Conservation (phyloP, 805 yeast species). For the Sugiyamaella marilandica region DNA sequence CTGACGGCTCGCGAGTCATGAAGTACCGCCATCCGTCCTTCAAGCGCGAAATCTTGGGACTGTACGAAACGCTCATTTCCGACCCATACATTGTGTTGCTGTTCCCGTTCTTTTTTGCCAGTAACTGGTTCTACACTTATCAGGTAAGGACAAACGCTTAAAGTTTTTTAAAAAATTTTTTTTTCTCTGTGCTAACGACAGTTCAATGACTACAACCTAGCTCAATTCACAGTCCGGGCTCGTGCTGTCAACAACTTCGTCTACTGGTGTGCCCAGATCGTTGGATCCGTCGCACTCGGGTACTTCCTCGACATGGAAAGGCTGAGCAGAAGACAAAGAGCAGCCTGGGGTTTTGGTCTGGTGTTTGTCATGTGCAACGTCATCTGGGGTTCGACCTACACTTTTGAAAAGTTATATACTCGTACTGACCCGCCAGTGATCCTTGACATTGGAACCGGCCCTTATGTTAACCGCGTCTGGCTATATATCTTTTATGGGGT, state of each 20-base stretch:
- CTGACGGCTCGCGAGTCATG: conserved; percentile 44
- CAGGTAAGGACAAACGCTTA: conserved; percentile 37
- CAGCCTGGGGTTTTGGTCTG: conserved; percentile 41
- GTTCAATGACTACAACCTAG: conserved; percentile 36
- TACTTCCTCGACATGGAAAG: conserved; percentile 40
- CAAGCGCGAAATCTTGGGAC: conserved; percentile 33
- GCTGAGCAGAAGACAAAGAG: conserved; percentile 41
- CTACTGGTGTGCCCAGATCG: conserved; percentile 53
- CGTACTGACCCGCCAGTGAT: conserved; percentile 34
- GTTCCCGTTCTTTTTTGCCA: conserved; percentile 53
- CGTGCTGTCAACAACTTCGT: conserved; percentile 48
- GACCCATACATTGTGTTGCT: conserved; percentile 41
- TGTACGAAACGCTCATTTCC: conserved; percentile 35
- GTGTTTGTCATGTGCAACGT: conserved; percentile 38
- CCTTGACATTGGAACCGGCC: conserved; percentile 38
- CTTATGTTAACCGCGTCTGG: conserved; percentile 46
- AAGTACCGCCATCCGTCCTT: conserved; percentile 32
- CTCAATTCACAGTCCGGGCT: conserved; percentile 49
- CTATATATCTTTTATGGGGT: conserved; percentile 46
- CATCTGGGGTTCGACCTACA: conserved; percentile 36
- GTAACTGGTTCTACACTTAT: conserved; percentile 56
- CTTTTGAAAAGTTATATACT: conserved; percentile 28
- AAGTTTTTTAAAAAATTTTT: no score
- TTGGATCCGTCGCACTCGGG: conserved; percentile 48
- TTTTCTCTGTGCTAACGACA: neutral